Percentiles rank a stretch among this genome's conserved stretches.
Conservation (phyloP, 2,329 filamentous ascomycete genomes). For the Fusarium lyarnte region DNA sequence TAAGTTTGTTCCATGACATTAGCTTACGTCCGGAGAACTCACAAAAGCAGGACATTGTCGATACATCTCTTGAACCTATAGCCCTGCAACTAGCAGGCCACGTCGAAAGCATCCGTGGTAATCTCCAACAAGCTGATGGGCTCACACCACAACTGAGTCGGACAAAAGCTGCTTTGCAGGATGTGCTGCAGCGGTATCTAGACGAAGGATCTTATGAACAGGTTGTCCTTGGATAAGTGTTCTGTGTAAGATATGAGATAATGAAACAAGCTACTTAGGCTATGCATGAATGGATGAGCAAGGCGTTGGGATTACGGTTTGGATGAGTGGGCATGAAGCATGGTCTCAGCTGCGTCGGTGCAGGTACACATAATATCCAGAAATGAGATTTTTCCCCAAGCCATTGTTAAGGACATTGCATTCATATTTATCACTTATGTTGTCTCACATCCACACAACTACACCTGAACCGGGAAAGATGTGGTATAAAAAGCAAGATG, state of each 20-base stretch:
- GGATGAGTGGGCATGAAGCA: not conserved
- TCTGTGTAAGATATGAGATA: not conserved
- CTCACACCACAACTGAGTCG: slow-evolving; percentile 59
- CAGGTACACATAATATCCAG: not conserved
- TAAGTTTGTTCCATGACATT: not conserved
- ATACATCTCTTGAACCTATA: slow-evolving; percentile 56
- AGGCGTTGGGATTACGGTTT: slow-evolving; percentile 12
- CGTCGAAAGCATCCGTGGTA: slow-evolving; percentile 65
- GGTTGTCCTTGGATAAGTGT: slow-evolving; percentile 54
- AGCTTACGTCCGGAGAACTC: not conserved
- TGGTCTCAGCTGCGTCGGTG: too few relatives aligned
- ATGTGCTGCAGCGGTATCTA: slow-evolving; percentile 58
- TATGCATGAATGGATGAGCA: slow-evolving; percentile 3
- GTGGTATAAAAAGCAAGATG: slow-evolving; percentile 30
- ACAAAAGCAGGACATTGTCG: slow-evolving; percentile 48
- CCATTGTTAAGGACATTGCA: not conserved
- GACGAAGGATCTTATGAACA: slow-evolving; percentile 57
- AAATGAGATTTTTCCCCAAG: too few relatives aligned
- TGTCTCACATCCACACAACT: not conserved
- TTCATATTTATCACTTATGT: not conserved
- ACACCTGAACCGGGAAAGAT: slow-evolving; percentile 26
- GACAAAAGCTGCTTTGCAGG: slow-evolving; percentile 60
- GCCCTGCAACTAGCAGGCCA: slow-evolving; percentile 62
- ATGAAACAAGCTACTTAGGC: slow-evolving; percentile 8
- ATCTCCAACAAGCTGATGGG: slow-evolving; percentile 63